These are phyloP conservation scores for Leucocoprinus sp. DNA, from an alignment of 768 basidiomycete species.

Conservation along the genomic window DNA sequence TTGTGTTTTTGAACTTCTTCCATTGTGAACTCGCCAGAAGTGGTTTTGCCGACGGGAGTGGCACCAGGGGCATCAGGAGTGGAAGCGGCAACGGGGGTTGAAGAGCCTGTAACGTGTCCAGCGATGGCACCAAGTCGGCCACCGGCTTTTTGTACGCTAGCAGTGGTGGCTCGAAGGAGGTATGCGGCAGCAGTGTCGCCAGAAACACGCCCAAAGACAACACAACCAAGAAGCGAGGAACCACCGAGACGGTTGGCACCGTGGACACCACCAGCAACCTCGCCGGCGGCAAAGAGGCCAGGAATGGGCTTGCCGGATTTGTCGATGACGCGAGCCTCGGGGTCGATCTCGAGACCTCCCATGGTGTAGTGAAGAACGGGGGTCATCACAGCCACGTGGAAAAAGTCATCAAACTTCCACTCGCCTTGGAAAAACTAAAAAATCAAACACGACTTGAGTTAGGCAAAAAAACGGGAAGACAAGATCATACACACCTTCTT, in stretches of 20 bases:
- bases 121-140: conserved; percentile 73
- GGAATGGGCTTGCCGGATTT: conserved; percentile 67
- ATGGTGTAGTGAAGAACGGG: conserved; percentile 98
- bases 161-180: conserved; percentile 65
- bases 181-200: conserved; percentile 93
- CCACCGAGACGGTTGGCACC: conserved; percentile 97
- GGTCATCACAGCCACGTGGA: conserved; percentile 95
- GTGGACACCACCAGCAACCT: conserved; percentile 96
- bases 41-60: conserved; percentile 21
- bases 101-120: conserved; percentile 54
- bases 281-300: conserved; percentile 92
- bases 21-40: conserved; percentile 38
- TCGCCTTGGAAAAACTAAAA: conserved; percentile 82
- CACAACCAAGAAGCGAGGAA: conserved; percentile 88
- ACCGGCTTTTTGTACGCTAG: conserved; percentile 65
- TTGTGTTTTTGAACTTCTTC: conserved; percentile 88
- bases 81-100: conserved; percentile 30
- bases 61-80: conserved; percentile 26
- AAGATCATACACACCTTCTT: conserved; percentile 60
- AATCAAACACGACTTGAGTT: not conserved
- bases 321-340: conserved; percentile 75
- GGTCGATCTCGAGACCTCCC: conserved; percentile 95
- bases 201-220: conserved; percentile 94
- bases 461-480: conserved; percentile 43
- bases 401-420: conserved; percentile 82